Percentiles rank a stretch among this genome's conserved stretches.
phyloP scores from a whole-genome alignment of 2,329 filamentous ascomycete species.

The Aspergillus niger region DNA sequence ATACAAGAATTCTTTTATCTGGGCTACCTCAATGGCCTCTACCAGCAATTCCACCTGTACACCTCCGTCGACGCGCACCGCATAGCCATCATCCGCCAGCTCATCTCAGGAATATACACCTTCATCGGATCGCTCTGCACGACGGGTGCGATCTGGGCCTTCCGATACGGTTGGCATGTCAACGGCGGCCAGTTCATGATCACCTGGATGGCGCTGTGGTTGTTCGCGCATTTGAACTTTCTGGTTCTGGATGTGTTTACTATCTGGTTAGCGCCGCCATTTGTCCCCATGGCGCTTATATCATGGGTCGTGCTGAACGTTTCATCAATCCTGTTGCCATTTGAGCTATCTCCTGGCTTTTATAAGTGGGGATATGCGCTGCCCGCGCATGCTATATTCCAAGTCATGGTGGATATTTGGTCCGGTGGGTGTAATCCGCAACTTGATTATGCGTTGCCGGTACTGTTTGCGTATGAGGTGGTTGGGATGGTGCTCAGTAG shows the following conservation, averaged over 20 bases:
- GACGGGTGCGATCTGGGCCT: conserved; percentile 49
- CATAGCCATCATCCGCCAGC: conserved; percentile 38
- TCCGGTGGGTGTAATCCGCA: conserved; percentile 45
- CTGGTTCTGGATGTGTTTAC: conserved; percentile 49
- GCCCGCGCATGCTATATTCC: conserved; percentile 43
- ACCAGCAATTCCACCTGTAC: conserved; percentile 42
- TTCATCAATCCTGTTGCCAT: conserved; percentile 45
- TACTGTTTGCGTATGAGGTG: conserved; percentile 23
- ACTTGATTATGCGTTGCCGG: conserved; percentile 44
- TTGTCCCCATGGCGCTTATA: conserved; percentile 49
- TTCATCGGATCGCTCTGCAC: conserved; percentile 46
- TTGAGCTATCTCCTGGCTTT: conserved; percentile 46
- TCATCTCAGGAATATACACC: conserved; percentile 42
- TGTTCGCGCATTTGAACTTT: conserved; percentile 50
- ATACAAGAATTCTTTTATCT: conserved; percentile 54
- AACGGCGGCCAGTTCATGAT: conserved; percentile 44
- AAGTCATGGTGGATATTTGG: conserved; percentile 46
- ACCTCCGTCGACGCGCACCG: conserved; percentile 29
- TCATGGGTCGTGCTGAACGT: conserved; percentile 51
- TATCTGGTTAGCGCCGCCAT: conserved; percentile 42
- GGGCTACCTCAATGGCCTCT: conserved; percentile 49
- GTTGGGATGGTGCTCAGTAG: background rate
- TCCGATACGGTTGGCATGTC: conserved; percentile 45
- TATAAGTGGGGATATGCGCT: conserved; percentile 44
- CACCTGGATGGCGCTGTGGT: conserved; percentile 49